Evolutionary conservation across 768 basidiomycete species (phyloP).

Genomic region (Hericium coralloides): DNA sequence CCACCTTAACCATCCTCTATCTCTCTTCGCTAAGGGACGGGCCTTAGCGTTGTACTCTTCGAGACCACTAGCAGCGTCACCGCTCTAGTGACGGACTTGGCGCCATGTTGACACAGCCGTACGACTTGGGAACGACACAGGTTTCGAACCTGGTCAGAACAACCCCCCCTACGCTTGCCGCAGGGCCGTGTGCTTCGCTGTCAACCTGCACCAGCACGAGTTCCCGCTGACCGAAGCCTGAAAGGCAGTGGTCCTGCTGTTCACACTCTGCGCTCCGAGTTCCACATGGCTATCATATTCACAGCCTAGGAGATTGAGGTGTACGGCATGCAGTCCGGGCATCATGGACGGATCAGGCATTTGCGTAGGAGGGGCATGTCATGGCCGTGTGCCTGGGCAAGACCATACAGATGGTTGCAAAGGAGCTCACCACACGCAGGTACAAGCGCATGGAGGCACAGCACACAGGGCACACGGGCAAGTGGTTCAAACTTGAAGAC

Average conservation of each 20-base stretch:
- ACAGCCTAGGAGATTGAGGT: constrained; percentile 75
- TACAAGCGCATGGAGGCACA: constrained; percentile 55
- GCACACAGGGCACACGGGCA: constrained; percentile 16
- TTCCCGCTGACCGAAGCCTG: constrained; percentile 75
- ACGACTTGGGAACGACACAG: too few relatives aligned
- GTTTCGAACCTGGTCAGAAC: too few relatives aligned
- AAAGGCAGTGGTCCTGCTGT: constrained; percentile 69
- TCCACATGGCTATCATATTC: constrained; percentile 64
- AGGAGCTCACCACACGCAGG: constrained; percentile 55
- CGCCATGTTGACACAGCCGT: too few relatives aligned
- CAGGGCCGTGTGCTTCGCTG: constrained; percentile 75
- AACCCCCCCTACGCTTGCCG: too few relatives aligned
- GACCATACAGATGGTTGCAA: constrained; percentile 48
- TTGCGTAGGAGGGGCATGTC: constrained; percentile 51
- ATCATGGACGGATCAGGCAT: constrained; percentile 51
- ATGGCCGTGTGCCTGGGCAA: constrained; percentile 50
- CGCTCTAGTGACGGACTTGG: too few relatives aligned
- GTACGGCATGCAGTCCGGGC: constrained; percentile 57
- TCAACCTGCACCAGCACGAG: constrained; percentile 65
- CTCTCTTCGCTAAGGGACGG: too few relatives aligned
- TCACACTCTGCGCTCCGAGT: constrained; percentile 82
- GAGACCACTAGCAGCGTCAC: too few relatives aligned
- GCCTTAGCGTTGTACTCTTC: too few relatives aligned
- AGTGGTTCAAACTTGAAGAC: constrained; percentile 60
- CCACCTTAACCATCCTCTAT: too few relatives aligned